Evolutionary conservation across 306 rosid genomes (phyloP).

Genomic region (Corylus heterophylla): DNA sequence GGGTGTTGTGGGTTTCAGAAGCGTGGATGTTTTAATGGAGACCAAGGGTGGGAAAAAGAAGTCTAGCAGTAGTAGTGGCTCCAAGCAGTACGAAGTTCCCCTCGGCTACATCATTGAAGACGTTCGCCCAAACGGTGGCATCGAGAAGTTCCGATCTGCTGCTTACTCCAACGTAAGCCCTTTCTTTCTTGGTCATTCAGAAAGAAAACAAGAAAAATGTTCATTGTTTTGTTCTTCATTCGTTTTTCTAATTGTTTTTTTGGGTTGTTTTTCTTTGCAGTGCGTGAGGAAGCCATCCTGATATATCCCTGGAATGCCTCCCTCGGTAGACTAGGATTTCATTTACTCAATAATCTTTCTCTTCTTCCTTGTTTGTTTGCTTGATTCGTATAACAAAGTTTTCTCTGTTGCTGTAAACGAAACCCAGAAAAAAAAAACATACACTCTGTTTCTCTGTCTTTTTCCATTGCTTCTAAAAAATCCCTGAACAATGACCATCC

Average conservation of each 20-base stretch:
- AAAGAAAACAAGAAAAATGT: neutral
- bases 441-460: too few relatives aligned
- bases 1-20: constrained; percentile 25
- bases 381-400: neutral
- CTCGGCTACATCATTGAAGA: constrained; percentile 69
- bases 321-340: constrained; percentile 27
- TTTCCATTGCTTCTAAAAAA: neutral
- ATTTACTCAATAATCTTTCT: neutral
- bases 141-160: constrained; percentile 60
- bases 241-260: neutral
- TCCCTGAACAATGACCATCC: constrained; percentile 10
- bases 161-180: constrained; percentile 63
- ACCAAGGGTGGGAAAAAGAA: constrained; percentile 50
- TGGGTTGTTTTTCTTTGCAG: constrained; percentile 29
- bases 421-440: neutral
- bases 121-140: constrained; percentile 73
- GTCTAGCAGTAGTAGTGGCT: constrained; percentile 41
- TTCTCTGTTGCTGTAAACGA: neutral
- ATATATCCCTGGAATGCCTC: constrained; percentile 14
- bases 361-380: neutral
- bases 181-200: neutral
- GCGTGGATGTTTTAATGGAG: constrained; percentile 63
- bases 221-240: neutral
- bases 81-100: constrained; percentile 52
- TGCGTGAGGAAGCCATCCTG: constrained; percentile 64